Percentiles rank a stretch among this genome's conserved stretches.
These are phyloP conservation scores for Tephrocybe sp. DNA, from an alignment of 768 basidiomycete species.

Conservation along the genomic window DNA sequence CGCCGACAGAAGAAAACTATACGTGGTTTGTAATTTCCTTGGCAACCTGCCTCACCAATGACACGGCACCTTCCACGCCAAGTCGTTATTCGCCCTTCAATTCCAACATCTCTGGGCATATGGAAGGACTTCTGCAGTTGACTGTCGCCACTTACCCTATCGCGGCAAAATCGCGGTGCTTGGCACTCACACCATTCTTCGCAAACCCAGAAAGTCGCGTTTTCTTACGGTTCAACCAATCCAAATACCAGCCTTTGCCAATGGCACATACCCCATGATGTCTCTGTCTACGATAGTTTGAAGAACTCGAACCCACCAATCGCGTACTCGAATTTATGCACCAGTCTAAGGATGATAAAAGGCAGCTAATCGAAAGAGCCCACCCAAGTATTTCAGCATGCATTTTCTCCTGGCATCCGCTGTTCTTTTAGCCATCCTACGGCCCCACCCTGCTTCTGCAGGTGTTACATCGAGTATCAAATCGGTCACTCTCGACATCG, in stretches of 20 bases:
- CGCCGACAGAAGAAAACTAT: too few species aligned
- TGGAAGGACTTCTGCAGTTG: neutral
- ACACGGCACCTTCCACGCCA: constrained; percentile 2
- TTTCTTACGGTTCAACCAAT: neutral
- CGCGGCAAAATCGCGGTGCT: too few species aligned
- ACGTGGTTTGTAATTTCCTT: too few species aligned
- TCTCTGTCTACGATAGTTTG: neutral
- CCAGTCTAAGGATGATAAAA: constrained; percentile 5
- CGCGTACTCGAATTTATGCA: neutral
- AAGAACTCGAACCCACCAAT: constrained; percentile 5
- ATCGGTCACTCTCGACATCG: constrained; percentile 33
- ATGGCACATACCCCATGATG: neutral
- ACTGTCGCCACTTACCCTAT: too few species aligned
- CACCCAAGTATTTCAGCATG: constrained; percentile 19
- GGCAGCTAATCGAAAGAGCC: neutral
- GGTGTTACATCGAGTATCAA: constrained; percentile 11
- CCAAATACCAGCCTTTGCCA: constrained; percentile 1
- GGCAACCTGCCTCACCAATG: neutral
- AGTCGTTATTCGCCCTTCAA: neutral
- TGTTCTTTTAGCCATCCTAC: constrained; percentile 18
- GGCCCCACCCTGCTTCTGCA: constrained; percentile 13
- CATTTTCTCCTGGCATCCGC: constrained; percentile 19
- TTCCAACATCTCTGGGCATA: too few species aligned
- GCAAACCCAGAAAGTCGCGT: neutral
- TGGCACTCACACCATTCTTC: constrained; percentile 7